Evolutionary conservation across 805 yeast species (phyloP).

Genomic region (Cyberlindnera americana): DNA sequence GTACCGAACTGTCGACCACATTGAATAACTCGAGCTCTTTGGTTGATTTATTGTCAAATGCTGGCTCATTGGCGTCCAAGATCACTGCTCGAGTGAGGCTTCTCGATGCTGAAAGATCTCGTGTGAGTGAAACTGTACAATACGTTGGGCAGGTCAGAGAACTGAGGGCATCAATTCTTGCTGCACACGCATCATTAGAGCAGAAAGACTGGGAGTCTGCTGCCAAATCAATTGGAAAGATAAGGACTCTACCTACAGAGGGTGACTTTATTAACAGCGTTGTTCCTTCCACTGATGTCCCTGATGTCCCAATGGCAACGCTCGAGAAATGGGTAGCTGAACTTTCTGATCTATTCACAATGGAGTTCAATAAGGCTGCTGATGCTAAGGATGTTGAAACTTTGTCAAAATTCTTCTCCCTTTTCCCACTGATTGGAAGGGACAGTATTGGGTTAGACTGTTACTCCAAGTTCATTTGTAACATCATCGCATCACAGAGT

Average conservation of each 20-base stretch:
- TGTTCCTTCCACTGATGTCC: constrained; percentile 84
- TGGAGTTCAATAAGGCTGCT: constrained; percentile 72
- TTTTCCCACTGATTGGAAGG: constrained; percentile 83
- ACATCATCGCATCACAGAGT: constrained; percentile 76
- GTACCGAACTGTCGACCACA: constrained; percentile 63
- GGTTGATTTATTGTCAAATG: constrained; percentile 49
- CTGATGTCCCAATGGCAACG: constrained; percentile 66
- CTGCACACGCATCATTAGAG: constrained; percentile 66
- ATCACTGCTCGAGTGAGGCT: constrained; percentile 68
- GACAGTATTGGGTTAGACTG: constrained; percentile 68
- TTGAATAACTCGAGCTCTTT: constrained; percentile 54
- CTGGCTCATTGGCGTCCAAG: constrained; percentile 61
- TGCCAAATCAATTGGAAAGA: constrained; percentile 58
- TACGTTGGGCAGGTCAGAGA: constrained; percentile 64
- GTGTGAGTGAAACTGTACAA: constrained; percentile 56
- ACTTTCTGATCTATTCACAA: constrained; percentile 52
- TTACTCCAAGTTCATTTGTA: constrained; percentile 83
- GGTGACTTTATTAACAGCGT: constrained; percentile 75
- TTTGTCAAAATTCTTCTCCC: constrained; percentile 74
- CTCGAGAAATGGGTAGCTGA: constrained; percentile 56
- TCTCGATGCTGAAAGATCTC: constrained; percentile 64
- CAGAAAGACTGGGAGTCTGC: constrained; percentile 73
- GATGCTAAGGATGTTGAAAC: constrained; percentile 57
- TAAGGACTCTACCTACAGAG: constrained; percentile 52
- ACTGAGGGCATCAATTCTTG: constrained; percentile 62